Base-by-base conservation (phyloP, 495 filamentous ascomycete genomes). In the Lichenothelia convexa region DNA sequence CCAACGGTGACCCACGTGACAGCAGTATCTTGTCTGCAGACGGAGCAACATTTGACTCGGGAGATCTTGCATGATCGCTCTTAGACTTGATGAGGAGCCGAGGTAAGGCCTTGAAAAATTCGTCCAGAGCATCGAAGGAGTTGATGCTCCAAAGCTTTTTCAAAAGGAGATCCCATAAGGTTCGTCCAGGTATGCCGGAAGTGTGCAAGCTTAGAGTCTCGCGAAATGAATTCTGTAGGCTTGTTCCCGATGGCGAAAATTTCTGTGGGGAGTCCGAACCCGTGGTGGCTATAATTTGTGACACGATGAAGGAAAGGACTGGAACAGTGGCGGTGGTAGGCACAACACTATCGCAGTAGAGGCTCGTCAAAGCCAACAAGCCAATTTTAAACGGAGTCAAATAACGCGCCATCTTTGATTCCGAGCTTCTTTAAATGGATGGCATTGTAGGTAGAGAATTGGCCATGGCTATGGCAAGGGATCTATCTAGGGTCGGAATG, bases 361-460 rank as follows among this genome's bases (percentile, higher is more conserved):
- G 63, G 43, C 76, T 69, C 34, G 84, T 67, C 27, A 97, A 67
- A 37, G 74, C 70, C 30, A 97, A 67, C 16, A 95, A 67, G 42
- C 75, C 76, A 42, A 94, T 70, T 46, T 82, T 89, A 42, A 78
- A 74, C 4, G 89, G 79, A 15, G 86, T 87, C 35, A 93, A 66
- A 56, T 78, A 91, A 18, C 78, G 76, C 43, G 75, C 63, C 78
- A 85, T 89, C 2, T 29, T 29, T 1, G n/a, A n/a, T n/a, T n/a
- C n/a, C n/a, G n/a, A n/a, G n/a, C n/a, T n/a, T n/a, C n/a, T n/a
- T n/a, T n/a, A n/a, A n/a, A n/a, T n/a, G n/a, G n/a, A n/a, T n/a
- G n/a, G n/a, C n/a, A n/a, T n/a, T n/a, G n/a, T n/a, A n/a, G n/a
- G n/a, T n/a, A n/a, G n/a, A n/a, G n/a, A n/a, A n/a, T n/a, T n/a